These are phyloP conservation scores for Mycena latifolia DNA, from an alignment of 768 basidiomycete genomes.

Conservation along the genomic window DNA sequence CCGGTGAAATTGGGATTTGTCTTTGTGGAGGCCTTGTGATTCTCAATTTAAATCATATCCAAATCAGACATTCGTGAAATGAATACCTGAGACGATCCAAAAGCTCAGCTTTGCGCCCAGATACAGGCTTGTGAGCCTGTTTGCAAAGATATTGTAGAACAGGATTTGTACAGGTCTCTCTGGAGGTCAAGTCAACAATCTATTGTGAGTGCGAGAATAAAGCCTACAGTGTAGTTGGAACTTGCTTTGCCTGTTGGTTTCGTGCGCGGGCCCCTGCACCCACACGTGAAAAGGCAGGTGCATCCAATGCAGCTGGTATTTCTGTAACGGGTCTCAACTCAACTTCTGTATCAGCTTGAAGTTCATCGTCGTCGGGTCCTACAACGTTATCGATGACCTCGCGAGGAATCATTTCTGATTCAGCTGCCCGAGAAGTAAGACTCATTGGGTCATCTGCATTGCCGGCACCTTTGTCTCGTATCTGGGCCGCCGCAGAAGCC, in stretches of 20 bases:
- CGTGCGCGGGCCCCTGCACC: not conserved
- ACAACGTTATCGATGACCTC: too few species aligned
- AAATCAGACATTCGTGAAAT: not conserved
- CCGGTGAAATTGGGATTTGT: not conserved
- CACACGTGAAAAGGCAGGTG: conserved; percentile 8
- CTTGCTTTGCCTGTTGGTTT: not conserved
- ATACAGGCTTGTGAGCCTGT: not conserved
- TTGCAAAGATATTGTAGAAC: conserved; percentile 1
- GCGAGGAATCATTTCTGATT: not conserved
- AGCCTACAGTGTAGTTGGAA: conserved; percentile 3
- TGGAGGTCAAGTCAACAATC: not conserved
- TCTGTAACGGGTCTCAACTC: not conserved
- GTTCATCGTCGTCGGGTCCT: not conserved
- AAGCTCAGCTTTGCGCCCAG: not conserved
- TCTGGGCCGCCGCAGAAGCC: conserved; percentile 11
- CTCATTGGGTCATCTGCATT: conserved; percentile 11
- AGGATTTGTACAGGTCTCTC: not conserved
- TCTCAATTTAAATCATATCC: not conserved
- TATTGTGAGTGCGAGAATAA: not conserved
- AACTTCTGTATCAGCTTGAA: not conserved
- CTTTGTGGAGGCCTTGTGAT: not conserved
- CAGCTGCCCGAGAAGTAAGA: not conserved
- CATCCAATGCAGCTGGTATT: not conserved
- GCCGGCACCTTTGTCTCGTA: conserved; percentile 2
- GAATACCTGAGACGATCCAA: not conserved